phyloP scores from a whole-genome alignment of 768 basidiomycete species.

The Hortiboletus flavorubellus region DNA sequence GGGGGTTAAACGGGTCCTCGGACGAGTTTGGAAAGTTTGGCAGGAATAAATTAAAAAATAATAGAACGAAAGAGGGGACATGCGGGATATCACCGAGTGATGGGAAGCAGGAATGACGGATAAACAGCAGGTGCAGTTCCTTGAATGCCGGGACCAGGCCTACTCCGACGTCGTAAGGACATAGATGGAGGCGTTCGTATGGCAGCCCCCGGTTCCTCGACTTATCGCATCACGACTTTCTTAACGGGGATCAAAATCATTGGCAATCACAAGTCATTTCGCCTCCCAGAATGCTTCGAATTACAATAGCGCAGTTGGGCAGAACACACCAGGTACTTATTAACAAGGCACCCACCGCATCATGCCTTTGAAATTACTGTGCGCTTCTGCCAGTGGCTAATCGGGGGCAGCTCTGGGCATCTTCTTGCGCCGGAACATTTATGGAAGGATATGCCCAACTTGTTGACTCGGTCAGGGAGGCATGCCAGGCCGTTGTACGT shows the following conservation, averaged over 20 bases:
- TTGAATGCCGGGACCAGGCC: slow-evolving; percentile 16
- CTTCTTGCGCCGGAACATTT: slow-evolving; percentile 17
- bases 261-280: slow-evolving; percentile 18
- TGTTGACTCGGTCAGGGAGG: slow-evolving; percentile 1
- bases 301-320: slow-evolving; percentile 5
- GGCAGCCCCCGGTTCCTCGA: slow-evolving; percentile 10
- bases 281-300: slow-evolving; percentile 18
- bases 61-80: not conserved
- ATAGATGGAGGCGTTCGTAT: not conserved
- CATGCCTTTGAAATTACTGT: slow-evolving; percentile 8
- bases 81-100: slow-evolving; percentile 9
- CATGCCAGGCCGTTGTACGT: not conserved
- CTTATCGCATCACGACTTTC: not conserved
- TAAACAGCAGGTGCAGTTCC: slow-evolving; percentile 3
- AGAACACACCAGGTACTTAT: slow-evolving; percentile 11
- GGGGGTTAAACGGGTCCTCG: slow-evolving; percentile 18
- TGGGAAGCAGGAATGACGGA: not conserved
- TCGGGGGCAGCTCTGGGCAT: slow-evolving; percentile 12
- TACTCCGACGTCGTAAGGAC: not conserved
- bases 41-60: not conserved
- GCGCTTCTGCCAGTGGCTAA: slow-evolving; percentile 5
- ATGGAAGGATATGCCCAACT: slow-evolving; percentile 14
- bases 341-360: slow-evolving; percentile 11
- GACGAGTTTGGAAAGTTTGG: slow-evolving; percentile 15
- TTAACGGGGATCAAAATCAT: slow-evolving; percentile 25